A percentile compares a stretch with the other conserved stretches of the same genome.
These are phyloP conservation scores for Lumnitzera racemosa DNA, from an alignment of 345 rosid species.

Conservation along the genomic window DNA sequence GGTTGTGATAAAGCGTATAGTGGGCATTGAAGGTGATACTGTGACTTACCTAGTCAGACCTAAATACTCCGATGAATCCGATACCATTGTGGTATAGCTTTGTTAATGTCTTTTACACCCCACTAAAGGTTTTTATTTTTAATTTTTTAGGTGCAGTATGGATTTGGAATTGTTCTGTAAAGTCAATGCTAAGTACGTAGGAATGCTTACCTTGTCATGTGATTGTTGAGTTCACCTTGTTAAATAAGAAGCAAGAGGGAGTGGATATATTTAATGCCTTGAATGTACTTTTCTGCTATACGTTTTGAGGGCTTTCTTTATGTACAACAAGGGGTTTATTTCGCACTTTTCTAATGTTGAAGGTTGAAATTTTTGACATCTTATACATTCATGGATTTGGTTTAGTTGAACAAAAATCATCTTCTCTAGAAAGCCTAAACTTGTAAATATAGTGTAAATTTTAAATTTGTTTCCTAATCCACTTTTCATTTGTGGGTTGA, in stretches of 20 bases:
- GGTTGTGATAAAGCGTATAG: slow-evolving; percentile 42
- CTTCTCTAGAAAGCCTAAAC: too few relatives aligned
- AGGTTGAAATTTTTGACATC: too few relatives aligned
- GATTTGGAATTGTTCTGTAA: not conserved
- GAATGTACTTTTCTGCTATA: too few relatives aligned
- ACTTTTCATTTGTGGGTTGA: too few relatives aligned
- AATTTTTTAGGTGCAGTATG: not conserved
- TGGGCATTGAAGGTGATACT: slow-evolving; percentile 57
- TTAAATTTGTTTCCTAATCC: too few relatives aligned
- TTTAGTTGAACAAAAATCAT: too few relatives aligned
- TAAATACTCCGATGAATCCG: slow-evolving; percentile 18
- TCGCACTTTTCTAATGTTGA: too few relatives aligned
- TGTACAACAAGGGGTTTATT: too few relatives aligned
- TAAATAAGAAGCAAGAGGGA: not conserved
- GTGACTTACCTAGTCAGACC: slow-evolving; percentile 47
- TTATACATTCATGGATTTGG: too few relatives aligned
- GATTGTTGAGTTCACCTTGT: not conserved
- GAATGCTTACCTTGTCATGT: too few relatives aligned
- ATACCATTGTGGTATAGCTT: slow-evolving; percentile 42
- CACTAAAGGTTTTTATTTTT: not conserved
- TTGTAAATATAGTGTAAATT: too few relatives aligned
- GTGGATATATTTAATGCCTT: not conserved
- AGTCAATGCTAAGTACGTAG: not conserved
- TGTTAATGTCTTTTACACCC: not conserved
- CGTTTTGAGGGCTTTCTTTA: too few relatives aligned